Percentiles rank a stretch among this genome's conserved stretches.
phyloP scores from a whole-genome alignment of 495 filamentous ascomycete species.

The Cladorrhinum samala region DNA sequence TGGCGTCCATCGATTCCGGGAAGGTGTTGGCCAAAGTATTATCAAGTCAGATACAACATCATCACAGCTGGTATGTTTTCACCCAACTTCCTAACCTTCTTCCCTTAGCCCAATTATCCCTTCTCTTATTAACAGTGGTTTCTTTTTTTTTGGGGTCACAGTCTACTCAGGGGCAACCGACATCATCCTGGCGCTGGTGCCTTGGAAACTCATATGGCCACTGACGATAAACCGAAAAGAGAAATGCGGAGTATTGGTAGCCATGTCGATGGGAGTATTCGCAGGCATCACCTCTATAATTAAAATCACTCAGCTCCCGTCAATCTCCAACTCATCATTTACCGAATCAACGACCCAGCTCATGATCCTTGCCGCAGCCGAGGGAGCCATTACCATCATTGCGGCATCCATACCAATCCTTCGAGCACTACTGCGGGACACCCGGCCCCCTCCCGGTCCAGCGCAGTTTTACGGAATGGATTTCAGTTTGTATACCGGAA shows the following conservation, averaged over 20 bases:
- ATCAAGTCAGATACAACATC: conserved; percentile 29
- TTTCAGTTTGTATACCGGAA: conserved; percentile 17
- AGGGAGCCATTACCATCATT: conserved; percentile 28
- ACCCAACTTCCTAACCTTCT: no score
- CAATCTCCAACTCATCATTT: conserved; percentile 22
- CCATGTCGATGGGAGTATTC: conserved; percentile 36
- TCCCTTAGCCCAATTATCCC: no score
- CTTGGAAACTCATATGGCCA: conserved; percentile 34
- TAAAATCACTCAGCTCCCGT: conserved; percentile 24
- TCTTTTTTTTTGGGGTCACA: conserved; percentile 1
- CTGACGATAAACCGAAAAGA: conserved; percentile 32
- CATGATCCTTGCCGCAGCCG: conserved; percentile 23
- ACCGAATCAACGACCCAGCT: conserved; percentile 24
- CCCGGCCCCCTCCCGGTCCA: conserved; percentile 18
- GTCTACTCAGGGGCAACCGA: conserved; percentile 31
- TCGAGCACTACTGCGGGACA: conserved; percentile 25
- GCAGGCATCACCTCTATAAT: conserved; percentile 23
- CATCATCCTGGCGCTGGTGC: conserved; percentile 28
- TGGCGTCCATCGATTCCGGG: conserved; percentile 31
- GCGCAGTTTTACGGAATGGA: conserved; percentile 21
- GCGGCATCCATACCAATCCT: conserved; percentile 29
- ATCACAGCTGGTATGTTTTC: conserved; percentile 24
- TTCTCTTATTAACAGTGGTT: neutral
- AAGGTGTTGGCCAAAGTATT: conserved; percentile 19
- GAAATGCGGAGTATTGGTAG: conserved; percentile 29